Percentiles rank a stretch among this genome's conserved stretches.
These are phyloP conservation scores for Cardiospermum halicacabum DNA, from an alignment of 345 rosid species.

Conservation along the genomic window DNA sequence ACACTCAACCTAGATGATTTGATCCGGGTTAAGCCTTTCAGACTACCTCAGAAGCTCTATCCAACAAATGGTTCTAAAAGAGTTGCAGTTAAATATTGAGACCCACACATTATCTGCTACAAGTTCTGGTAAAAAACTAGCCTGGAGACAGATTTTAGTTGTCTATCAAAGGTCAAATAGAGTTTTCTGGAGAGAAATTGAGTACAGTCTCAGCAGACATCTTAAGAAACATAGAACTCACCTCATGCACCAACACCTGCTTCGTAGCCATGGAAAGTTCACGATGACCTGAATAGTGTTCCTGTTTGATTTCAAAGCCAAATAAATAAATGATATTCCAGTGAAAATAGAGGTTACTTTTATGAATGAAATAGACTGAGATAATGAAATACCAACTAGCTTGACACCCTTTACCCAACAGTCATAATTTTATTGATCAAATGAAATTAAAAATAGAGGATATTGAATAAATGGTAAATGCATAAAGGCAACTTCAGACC, in stretches of 20 bases:
- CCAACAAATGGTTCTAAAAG: background rate
- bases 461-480: background rate
- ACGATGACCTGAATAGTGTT: conserved; percentile 46
- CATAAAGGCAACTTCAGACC: conserved; percentile 33
- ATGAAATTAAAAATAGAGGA: conserved; percentile 5
- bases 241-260: conserved; percentile 88
- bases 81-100: background rate
- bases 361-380: no score
- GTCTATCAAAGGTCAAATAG: background rate
- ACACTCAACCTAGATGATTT: background rate
- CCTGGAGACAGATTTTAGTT: background rate
- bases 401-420: no score
- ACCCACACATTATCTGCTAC: background rate
- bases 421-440: no score
- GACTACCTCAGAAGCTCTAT: background rate
- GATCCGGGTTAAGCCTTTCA: background rate
- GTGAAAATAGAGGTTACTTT: no score
- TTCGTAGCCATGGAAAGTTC: conserved; percentile 67
- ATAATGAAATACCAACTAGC: no score
- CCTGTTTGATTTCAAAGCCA: conserved; percentile 57
- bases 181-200: background rate
- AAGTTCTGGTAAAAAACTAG: background rate
- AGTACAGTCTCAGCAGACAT: background rate
- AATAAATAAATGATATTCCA: no score
- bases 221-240: conserved; percentile 24